These are phyloP conservation scores for Dendrobium officinale DNA, from an alignment of 106 monocot species.

Conservation along the genomic window DNA sequence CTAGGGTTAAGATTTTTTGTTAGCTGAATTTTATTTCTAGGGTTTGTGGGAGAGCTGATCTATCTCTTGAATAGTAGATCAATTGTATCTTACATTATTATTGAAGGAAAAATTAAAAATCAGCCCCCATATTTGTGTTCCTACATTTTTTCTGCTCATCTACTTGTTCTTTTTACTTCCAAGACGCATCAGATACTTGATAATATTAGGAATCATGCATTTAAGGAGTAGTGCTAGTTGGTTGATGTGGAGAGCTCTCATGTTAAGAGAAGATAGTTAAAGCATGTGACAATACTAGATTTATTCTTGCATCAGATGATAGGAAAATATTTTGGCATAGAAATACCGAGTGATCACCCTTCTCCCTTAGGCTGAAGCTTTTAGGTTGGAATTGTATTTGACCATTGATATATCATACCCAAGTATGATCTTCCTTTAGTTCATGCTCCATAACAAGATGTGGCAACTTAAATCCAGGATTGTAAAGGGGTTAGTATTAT, in stretches of 20 bases:
- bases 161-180: too few relatives aligned
- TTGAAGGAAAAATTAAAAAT: too few relatives aligned
- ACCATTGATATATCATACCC: background rate
- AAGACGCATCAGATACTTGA: too few relatives aligned
- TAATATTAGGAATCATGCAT: background rate
- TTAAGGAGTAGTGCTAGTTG: background rate
- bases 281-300: background rate
- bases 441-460: background rate
- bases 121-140: too few relatives aligned
- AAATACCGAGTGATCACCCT: background rate
- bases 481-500: background rate
- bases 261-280: background rate
- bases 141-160: too few relatives aligned
- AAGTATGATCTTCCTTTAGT: background rate
- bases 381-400: background rate
- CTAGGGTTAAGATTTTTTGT: too few relatives aligned
- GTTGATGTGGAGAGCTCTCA: background rate
- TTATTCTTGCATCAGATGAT: background rate
- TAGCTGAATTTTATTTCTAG: too few relatives aligned
- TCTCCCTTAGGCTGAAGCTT: background rate
- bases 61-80: too few relatives aligned
- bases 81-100: too few relatives aligned
- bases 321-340: background rate
- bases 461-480: background rate
- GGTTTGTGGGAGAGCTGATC: too few relatives aligned